phyloP scores from a whole-genome alignment of 2,329 filamentous ascomycete genomes.

The Torrubiella hemipterigena region DNA sequence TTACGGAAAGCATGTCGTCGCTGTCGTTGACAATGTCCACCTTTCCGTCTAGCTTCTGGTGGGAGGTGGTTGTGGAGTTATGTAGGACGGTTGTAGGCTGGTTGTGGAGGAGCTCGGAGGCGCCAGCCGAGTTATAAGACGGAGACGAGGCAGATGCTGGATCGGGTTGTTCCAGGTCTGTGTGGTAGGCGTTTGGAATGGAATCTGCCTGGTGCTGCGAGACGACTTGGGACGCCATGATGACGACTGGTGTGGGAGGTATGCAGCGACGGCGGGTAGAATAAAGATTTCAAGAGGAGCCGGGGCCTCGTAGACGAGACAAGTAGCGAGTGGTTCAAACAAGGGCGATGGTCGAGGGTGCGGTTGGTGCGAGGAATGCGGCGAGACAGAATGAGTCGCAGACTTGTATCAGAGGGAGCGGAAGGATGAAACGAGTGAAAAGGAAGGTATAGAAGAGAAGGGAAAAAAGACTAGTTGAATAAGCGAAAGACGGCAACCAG shows the following conservation, averaged over 20 bases:
- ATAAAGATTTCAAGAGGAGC: too few relatives aligned
- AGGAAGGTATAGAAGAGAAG: too few relatives aligned
- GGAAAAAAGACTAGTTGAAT: too few relatives aligned
- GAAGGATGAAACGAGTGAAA: too few relatives aligned
- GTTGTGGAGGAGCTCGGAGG: background rate
- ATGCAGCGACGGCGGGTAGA: too few relatives aligned
- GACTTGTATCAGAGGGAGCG: background rate
- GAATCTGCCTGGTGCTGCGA: too few relatives aligned
- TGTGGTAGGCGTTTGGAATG: background rate
- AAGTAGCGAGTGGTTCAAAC: background rate
- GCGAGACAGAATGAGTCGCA: background rate
- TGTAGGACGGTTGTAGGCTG: background rate
- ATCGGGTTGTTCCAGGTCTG: background rate
- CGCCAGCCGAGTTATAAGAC: background rate
- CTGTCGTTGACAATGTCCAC: conserved; percentile 1
- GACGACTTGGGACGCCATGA: too few relatives aligned
- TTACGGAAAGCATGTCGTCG: conserved; percentile 17
- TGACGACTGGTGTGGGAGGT: too few relatives aligned
- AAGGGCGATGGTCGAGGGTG: too few relatives aligned
- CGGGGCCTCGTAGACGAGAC: too few relatives aligned
- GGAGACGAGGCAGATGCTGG: background rate
- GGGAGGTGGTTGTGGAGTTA: background rate
- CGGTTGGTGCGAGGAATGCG: background rate
- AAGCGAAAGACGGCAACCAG: too few relatives aligned
- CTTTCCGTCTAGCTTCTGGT: too few relatives aligned